phyloP scores from a whole-genome alignment of 176 grass and related monocot genomes.

The Hordeum vulgare region DNA sequence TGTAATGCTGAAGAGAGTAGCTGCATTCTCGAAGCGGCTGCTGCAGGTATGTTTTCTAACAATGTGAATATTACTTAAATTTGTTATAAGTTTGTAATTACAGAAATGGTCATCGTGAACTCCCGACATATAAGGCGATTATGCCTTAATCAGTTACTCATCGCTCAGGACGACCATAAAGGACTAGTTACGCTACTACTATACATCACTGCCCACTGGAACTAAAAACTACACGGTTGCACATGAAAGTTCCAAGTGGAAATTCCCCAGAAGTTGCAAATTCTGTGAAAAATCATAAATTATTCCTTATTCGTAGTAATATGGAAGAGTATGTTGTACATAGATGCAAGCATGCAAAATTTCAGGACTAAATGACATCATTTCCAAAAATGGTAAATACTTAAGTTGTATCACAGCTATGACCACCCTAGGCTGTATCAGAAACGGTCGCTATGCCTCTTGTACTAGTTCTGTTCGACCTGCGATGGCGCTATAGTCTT shows the following conservation, averaged over 20 bases:
- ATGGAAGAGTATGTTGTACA: not conserved
- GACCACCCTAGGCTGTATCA: not conserved
- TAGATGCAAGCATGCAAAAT: not conserved
- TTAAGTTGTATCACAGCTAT: not conserved
- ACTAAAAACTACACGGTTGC: not conserved
- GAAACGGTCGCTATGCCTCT: not conserved
- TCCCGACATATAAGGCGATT: not conserved
- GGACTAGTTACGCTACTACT: not conserved
- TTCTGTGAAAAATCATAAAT: not conserved
- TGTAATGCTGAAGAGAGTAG: conserved; percentile 82
- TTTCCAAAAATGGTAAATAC: not conserved
- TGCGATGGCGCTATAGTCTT: not conserved
- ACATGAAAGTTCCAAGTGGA: not conserved
- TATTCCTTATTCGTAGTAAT: not conserved
- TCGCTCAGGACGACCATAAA: not conserved
- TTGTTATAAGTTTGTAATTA: not conserved
- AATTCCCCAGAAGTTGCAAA: not conserved
- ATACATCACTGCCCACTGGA: not conserved
- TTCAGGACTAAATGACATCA: not conserved
- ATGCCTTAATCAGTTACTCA: not conserved
- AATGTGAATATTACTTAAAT: not conserved
- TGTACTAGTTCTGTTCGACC: not conserved
- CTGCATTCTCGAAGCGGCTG: conserved; percentile 83
- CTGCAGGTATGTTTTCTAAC: conserved; percentile 56
- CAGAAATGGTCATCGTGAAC: not conserved